Base-by-base conservation (phyloP, 345 rosid genomes). In the Corchorus olitorius region DNA sequence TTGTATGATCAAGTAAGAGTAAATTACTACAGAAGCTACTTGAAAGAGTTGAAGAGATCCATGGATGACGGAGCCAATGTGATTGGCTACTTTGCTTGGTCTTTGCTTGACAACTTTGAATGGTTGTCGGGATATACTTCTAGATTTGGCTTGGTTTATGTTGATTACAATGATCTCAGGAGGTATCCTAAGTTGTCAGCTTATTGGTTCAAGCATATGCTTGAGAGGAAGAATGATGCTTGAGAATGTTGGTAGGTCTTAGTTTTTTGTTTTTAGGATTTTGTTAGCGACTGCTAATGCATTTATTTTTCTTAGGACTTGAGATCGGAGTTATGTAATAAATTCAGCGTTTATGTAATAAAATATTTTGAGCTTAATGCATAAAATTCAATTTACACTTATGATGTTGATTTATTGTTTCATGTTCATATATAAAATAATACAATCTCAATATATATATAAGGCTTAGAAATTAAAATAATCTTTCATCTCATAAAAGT, bases 161-260 rank as follows among this genome's bases (percentile, higher is more conserved):
- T 88, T 16, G 90, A 90, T 59, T 39, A 4, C 72, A n/a, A 64
- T 8, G 14, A 17, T 64, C 88, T 91, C 59, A 89, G 84, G 83
- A 88, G 98, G 81, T 85, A 89, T 75, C 98, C 97, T 0, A 94
- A 94, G 83, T 83, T 90, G 89, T 94, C 98, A 2, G 95, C 97
- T 27, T 85, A 86, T 43, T 94, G 98, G 98, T 94, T 91, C 82
- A 75, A 58, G 81, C 83, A 88, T 45, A 73, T 94, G 27, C 89
- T 94, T 4, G 27, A 77, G 59, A 75, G 87, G 69, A 83, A 78
- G 6, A 80, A 81, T 53, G 19, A 71, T 80, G 66, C 17, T 34
- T 6, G 34, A 19, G 12, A 10, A 50, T 15, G 27, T 50, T 50
- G 2, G 20, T 58, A 58, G 12, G 62, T 0, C 22, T 58, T n/a